Evolutionary conservation across 1,139 yeast genomes (phyloP).

Genomic region (Taphrina pruni): DNA sequence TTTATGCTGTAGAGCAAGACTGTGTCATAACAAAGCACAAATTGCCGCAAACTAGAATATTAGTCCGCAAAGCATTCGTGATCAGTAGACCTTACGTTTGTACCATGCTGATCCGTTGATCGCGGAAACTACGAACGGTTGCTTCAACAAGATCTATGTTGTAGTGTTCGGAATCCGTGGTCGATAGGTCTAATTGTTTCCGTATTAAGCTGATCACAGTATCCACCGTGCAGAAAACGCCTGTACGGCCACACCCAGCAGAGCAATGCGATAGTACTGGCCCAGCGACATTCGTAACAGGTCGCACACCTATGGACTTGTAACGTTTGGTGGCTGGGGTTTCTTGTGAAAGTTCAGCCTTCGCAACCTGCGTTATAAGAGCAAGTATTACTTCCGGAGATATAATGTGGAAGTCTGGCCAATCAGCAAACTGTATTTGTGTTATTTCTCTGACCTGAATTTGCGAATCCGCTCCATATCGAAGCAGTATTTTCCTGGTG

Average conservation of each 20-base stretch:
- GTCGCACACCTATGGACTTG: slow-evolving; percentile 7
- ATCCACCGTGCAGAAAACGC: slow-evolving; percentile 80
- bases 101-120: slow-evolving; percentile 81
- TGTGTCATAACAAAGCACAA: slow-evolving; percentile 71
- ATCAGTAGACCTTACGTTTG: slow-evolving; percentile 57
- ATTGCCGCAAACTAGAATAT: slow-evolving; percentile 61
- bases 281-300: slow-evolving; percentile 39
- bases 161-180: not conserved
- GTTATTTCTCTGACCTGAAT: slow-evolving; percentile 52
- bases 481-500: slow-evolving; percentile 45
- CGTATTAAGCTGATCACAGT: slow-evolving; percentile 60
- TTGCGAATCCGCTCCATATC: not conserved
- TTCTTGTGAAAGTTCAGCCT: slow-evolving; percentile 44
- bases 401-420: slow-evolving; percentile 86
- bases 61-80: not conserved
- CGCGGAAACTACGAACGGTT: slow-evolving; percentile 66
- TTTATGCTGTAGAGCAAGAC: slow-evolving; percentile 47
- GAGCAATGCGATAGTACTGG: slow-evolving; percentile 80
- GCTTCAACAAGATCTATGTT: slow-evolving; percentile 60
- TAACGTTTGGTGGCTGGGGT: slow-evolving; percentile 23
- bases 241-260: slow-evolving; percentile 93
- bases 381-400: slow-evolving; percentile 61
- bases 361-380: slow-evolving; percentile 55
- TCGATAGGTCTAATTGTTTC: slow-evolving; percentile 38
- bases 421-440: slow-evolving; percentile 72